Evolutionary conservation across 192 early-diverging fungal genomes (phyloP), one percentile per base, ranked within the genome.

Genomic region (Coemansia sp.): DNA sequence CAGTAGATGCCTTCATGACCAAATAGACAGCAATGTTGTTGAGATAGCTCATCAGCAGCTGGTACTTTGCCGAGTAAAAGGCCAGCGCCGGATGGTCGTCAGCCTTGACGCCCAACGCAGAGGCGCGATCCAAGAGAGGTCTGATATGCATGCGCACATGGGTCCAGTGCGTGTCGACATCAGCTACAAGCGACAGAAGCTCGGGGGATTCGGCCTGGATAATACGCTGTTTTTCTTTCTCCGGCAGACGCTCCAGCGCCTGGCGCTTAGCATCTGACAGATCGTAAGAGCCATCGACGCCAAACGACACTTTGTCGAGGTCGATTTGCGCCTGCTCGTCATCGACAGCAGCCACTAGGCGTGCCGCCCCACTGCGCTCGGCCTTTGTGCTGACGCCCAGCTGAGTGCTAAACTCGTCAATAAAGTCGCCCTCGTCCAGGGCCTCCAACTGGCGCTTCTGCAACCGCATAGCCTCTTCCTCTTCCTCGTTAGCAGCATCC

Each of bases 21-120:
- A 98, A 84, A 70, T 94, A 95, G 66, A 95, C 96, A 6, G 94
- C 87, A 66, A 96, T 86, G 73, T 98, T 98, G 69, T 90, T 93
- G 66, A 96, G 76, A 67, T 96, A 96, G 66, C 89, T 88, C 73
- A 91, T 84, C 26, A 92, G 57, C 60, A 80, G 72, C 74, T 86
- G 84, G 70, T 82, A 79, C 65, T 73, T 69, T 46, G 77, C 74
- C 43, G 75, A 66, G 61, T 72, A 76, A 39, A 86, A 79, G 17
- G 80, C 77, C 53, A 83, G 70, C 35, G 80, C 84, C 33, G 84
- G 84, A 58, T 77, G 75, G 26, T 72, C 73, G 30, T 72, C 70
- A 3, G 73, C 37, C 32, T 72, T 65, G 50, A 79, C 64, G 13
- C 74, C 76, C 58, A 78, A 53, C 6, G 28, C 55, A 4, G 52